phyloP scores from a whole-genome alignment of 148 eudicot genomes.

The Euryodendron excelsum region DNA sequence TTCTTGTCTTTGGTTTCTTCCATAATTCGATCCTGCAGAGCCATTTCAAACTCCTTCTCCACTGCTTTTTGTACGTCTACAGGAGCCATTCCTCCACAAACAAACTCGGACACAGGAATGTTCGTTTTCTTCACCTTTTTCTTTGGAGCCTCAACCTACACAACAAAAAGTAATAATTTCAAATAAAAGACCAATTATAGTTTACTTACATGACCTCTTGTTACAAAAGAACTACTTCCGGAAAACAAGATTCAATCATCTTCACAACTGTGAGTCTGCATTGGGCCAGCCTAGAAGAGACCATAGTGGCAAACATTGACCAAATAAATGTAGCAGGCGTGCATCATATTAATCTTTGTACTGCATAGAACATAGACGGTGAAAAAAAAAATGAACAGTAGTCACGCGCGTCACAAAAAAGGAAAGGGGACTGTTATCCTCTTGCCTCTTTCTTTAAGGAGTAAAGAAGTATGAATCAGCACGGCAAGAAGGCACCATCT shows the following conservation, averaged over 20 bases:
- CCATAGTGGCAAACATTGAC: not conserved
- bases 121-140: constrained; percentile 74
- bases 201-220: not conserved
- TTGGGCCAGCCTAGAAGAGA: not conserved
- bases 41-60: constrained; percentile 96
- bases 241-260: not conserved
- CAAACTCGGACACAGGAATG: constrained; percentile 64
- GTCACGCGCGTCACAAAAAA: too few relatives aligned
- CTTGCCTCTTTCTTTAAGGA: too few relatives aligned
- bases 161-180: not conserved
- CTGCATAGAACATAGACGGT: not conserved
- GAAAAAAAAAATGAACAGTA: too few relatives aligned
- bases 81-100: constrained; percentile 60
- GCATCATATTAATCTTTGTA: not conserved
- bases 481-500: too few relatives aligned
- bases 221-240: not conserved
- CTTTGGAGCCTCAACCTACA: constrained; percentile 70
- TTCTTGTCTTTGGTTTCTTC: constrained; percentile 89
- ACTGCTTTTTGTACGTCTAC: constrained; percentile 72
- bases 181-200: not conserved
- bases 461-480: too few relatives aligned
- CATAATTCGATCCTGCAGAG: constrained; percentile 89
- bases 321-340: not conserved
- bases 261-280: not conserved
- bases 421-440: too few relatives aligned